These are phyloP conservation scores for Cladophialophora chaetospira DNA, from an alignment of 2,329 filamentous ascomycete species.

Conservation along the genomic window DNA sequence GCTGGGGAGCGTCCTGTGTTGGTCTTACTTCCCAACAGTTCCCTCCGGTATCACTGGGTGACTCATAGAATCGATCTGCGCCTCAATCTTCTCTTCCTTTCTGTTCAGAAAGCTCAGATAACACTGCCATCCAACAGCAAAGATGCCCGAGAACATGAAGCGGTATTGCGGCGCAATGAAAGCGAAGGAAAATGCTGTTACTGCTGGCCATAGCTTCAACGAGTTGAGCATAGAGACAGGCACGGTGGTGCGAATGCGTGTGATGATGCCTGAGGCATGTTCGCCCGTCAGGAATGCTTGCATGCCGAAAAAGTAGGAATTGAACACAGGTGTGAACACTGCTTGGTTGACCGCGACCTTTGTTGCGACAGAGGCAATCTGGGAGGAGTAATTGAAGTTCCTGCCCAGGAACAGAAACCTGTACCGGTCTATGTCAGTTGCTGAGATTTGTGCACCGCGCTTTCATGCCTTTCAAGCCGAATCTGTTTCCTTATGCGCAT, in stretches of 20 bases:
- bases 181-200: slow-evolving; percentile 85
- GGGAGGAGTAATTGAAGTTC: slow-evolving; percentile 81
- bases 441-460: not conserved
- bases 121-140: slow-evolving; percentile 90
- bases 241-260: slow-evolving; percentile 73
- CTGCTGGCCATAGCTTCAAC: slow-evolving; percentile 83
- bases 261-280: slow-evolving; percentile 62
- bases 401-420: slow-evolving; percentile 79
- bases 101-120: slow-evolving; percentile 66
- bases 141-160: slow-evolving; percentile 74
- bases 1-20: not conserved
- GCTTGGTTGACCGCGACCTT: slow-evolving; percentile 82
- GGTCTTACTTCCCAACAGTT: slow-evolving; percentile 8
- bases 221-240: slow-evolving; percentile 76
- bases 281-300: slow-evolving; percentile 76
- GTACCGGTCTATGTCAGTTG: slow-evolving; percentile 11
- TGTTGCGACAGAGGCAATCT: slow-evolving; percentile 67
- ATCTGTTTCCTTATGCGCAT: not conserved
- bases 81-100: slow-evolving; percentile 32
- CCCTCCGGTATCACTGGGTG: slow-evolving; percentile 19
- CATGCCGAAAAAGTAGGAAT: slow-evolving; percentile 78
- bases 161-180: slow-evolving; percentile 78
- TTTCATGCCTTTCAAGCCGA: not conserved
- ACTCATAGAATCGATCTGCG: slow-evolving; percentile 21
- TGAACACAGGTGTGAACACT: slow-evolving; percentile 80